These are phyloP conservation scores for Candida coquimbonensis DNA, from an alignment of 805 yeast genomes.

Conservation along the genomic window DNA sequence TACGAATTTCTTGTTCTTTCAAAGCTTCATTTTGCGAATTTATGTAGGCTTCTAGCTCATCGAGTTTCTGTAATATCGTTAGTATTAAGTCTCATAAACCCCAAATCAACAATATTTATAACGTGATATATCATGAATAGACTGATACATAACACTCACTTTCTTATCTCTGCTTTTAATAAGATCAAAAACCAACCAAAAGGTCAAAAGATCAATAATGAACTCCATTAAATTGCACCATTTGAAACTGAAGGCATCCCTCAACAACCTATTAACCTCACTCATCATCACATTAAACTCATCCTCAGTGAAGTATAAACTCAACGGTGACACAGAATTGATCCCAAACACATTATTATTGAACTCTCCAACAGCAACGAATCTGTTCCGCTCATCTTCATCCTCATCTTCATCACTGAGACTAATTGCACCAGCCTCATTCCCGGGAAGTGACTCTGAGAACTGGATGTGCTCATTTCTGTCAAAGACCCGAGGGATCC, in stretches of 20 bases:
- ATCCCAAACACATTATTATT: conserved; percentile 43
- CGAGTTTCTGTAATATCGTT: conserved; percentile 14
- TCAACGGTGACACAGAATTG: conserved; percentile 47
- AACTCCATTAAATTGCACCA: conserved; percentile 35
- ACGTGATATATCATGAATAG: neutral
- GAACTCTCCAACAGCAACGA: conserved; percentile 29
- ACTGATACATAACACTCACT: conserved; percentile 1
- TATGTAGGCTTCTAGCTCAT: conserved; percentile 38
- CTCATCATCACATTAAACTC: conserved; percentile 38
- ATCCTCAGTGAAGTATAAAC: conserved; percentile 26
- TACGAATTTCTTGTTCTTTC: conserved; percentile 23
- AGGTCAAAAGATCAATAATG: conserved; percentile 30
- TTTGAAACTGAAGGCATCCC: conserved; percentile 30
- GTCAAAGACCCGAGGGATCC: conserved; percentile 49
- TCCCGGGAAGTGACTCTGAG: conserved; percentile 48
- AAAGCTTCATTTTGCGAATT: conserved; percentile 23
- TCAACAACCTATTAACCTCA: conserved; percentile 36
- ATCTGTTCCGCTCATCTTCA: neutral
- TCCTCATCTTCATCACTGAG: conserved; percentile 7
- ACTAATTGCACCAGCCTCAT: conserved; percentile 53
- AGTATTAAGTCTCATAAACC: neutral
- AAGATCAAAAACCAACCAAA: conserved; percentile 35
- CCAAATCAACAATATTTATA: too few species aligned
- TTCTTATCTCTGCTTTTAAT: conserved; percentile 24
- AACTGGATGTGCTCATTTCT: conserved; percentile 44